Evolutionary conservation across 2,329 filamentous ascomycete species (phyloP).

Genomic region (Escovopsis weberi): DNA sequence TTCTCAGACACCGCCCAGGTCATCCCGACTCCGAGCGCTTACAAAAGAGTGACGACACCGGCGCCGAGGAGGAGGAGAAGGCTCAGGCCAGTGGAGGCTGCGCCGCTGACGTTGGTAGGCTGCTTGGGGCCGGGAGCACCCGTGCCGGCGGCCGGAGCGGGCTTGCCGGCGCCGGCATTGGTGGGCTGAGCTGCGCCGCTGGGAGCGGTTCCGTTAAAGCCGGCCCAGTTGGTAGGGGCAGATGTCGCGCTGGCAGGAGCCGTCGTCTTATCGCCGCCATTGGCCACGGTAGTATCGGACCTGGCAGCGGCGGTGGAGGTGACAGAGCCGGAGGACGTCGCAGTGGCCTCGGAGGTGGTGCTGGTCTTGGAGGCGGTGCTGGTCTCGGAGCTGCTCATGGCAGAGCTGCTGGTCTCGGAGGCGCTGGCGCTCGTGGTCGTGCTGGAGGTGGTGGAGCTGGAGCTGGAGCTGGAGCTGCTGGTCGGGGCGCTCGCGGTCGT

Average conservation of each 20-base stretch:
- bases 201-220: constrained; percentile 15
- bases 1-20: too few species aligned
- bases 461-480: constrained; percentile 14
- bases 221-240: constrained; percentile 17
- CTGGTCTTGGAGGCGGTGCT: constrained; percentile 14
- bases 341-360: constrained; percentile 13
- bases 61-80: constrained; percentile 22
- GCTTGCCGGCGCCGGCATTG: constrained; percentile 5
- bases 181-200: constrained; percentile 10
- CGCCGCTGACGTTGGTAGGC: constrained; percentile 13
- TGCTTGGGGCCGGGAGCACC: constrained; percentile 7
- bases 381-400: constrained; percentile 8
- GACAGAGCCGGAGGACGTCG: constrained; percentile 11
- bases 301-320: not conserved
- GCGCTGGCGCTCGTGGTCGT: not conserved
- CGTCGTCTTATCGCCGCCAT: constrained; percentile 12
- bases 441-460: constrained; percentile 13
- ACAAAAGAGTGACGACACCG: constrained; percentile 22
- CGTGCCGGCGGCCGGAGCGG: constrained; percentile 1
- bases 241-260: constrained; percentile 12
- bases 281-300: constrained; percentile 3
- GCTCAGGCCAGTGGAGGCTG: constrained; percentile 19
- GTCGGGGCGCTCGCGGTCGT: constrained; percentile 9
- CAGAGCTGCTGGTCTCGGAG: constrained; percentile 8
- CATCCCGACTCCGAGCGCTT: constrained; percentile 4